Conservation (phyloP, 2,329 filamentous ascomycete genomes). For the Tricladium varicosporioides region DNA sequence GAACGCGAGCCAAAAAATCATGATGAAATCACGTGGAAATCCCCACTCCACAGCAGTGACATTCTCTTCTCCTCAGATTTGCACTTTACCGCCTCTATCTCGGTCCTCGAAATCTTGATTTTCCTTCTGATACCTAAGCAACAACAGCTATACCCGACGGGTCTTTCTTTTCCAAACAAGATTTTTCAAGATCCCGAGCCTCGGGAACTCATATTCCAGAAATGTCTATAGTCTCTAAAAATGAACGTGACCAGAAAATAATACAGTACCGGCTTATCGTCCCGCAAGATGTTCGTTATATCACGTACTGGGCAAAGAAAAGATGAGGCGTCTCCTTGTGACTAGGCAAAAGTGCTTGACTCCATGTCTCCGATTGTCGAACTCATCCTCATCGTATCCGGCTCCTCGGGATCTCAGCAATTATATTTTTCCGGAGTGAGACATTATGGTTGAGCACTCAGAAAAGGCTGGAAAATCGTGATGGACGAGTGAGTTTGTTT, state of each 20-base stretch:
- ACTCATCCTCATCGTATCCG: not conserved
- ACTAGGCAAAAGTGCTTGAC: not conserved
- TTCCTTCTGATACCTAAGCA: not conserved
- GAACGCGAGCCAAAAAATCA: not conserved
- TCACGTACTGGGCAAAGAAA: not conserved
- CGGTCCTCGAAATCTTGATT: not conserved
- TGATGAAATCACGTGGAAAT: not conserved
- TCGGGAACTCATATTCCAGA: not conserved
- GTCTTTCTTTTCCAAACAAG: not conserved
- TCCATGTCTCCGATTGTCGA: conserved; percentile 4
- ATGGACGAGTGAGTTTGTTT: not conserved
- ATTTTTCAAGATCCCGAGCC: not conserved
- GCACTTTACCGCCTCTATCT: not conserved
- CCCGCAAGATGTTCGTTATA: not conserved
- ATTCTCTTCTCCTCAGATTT: not conserved
- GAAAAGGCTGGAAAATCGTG: not conserved
- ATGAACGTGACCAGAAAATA: not conserved
- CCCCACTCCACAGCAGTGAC: not conserved
- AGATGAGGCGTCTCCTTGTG: not conserved
- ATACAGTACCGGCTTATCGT: not conserved
- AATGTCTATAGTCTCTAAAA: not conserved
- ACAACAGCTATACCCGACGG: not conserved
- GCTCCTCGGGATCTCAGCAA: not conserved
- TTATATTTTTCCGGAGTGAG: conserved; percentile 5
- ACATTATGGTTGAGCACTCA: not conserved